Evolutionary conservation across 2,329 filamentous ascomycete species (phyloP), one percentile per base, ranked within the genome.

Genomic region (Aspergillus felis): DNA sequence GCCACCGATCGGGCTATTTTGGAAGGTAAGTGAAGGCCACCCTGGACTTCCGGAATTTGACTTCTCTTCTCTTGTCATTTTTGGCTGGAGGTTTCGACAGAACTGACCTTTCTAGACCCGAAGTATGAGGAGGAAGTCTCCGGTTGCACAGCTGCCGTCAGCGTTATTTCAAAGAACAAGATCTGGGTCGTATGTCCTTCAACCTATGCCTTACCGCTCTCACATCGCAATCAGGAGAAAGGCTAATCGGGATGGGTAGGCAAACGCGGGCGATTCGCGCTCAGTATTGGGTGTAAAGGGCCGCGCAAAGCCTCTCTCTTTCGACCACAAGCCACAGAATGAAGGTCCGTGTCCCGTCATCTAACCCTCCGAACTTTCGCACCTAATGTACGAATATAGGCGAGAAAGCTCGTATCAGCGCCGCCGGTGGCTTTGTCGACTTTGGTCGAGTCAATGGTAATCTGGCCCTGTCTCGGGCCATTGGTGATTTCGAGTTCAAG

Each of bases 401-500:
- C 73, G 94, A 99, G 79, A 97, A 96, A 78, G 92, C 92, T 64
- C 87, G 94, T 70, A 99, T 99, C 70, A 93, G 87, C 70, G 92
- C 93, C 57, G 94, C 94, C 48, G 94, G 94, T 73, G 94, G 94
- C 51, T 97, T 97, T 68, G 94, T 99, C 71, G 94, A 99, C 76
- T 99, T 97, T 73, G 94, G 94, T 63, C 90, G 94, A 72, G 94
- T 99, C 68, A 99, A 99, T 75, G 94, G 94, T 74, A 99, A 99
- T 76, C 86, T 99, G 49, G 94, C 94, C 50, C 82, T 99, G 61
- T 99, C 94, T 61, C 90, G 94, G 76, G 94, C 94, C 68, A 97
- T 99, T 76, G 94, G 94, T 67, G 94, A 99, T 76, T 99, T 99
- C 72, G 94, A 99, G 75, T 99, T 99, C 84, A 99, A 99, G 84